Conservation (phyloP, 805 yeast genomes). For the Metschnikowia amazonensis region DNA sequence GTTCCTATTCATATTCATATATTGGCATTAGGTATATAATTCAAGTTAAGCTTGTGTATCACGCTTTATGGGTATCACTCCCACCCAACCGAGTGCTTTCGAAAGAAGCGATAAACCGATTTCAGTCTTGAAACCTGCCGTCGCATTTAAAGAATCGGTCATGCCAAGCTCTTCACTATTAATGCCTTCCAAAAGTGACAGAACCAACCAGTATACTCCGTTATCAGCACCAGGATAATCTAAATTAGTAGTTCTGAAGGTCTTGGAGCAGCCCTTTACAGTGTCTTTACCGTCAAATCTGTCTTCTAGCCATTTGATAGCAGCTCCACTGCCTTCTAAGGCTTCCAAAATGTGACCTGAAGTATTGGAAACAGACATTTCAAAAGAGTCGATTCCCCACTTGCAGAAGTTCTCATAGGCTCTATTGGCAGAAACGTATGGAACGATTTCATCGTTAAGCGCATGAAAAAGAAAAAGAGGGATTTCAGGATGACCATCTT, state of each 20-base stretch:
- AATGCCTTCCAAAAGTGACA: background rate
- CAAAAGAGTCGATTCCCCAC: conserved; percentile 26
- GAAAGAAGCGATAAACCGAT: background rate
- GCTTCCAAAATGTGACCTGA: conserved; percentile 27
- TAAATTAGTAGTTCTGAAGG: conserved; percentile 12
- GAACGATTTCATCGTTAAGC: conserved; percentile 22
- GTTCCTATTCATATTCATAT: no score
- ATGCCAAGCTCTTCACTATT: conserved; percentile 6
- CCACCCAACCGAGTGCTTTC: background rate
- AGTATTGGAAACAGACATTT: conserved; percentile 23
- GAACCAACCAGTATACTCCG: conserved; percentile 4
- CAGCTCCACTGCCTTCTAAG: conserved; percentile 13
- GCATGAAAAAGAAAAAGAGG: conserved; percentile 27
- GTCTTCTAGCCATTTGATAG: conserved; percentile 11
- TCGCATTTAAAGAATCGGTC: background rate
- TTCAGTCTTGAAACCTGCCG: background rate
- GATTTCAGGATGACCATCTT: conserved; percentile 18
- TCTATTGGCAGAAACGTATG: conserved; percentile 15
- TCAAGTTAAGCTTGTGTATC: background rate
- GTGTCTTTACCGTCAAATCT: conserved; percentile 11
- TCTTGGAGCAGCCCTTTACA: conserved; percentile 11
- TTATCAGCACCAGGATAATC: conserved; percentile 14
- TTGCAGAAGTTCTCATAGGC: conserved; percentile 28
- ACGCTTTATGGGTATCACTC: conserved; percentile 4
- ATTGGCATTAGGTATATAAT: no score